Conservation (phyloP, 2,329 filamentous ascomycete species). For the Cercospora sp. region DNA sequence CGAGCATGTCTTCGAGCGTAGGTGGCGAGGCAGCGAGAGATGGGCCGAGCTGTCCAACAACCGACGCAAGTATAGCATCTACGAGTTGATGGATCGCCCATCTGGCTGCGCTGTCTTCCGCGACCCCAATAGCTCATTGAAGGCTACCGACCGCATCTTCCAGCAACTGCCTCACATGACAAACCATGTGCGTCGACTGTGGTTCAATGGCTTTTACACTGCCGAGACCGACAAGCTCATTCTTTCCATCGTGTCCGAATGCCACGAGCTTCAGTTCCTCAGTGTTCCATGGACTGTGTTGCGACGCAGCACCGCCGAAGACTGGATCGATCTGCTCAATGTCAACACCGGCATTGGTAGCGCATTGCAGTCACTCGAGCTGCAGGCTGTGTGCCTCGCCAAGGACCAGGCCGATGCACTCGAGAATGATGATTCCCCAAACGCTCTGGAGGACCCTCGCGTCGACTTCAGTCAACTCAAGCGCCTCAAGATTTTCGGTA, state of each 20-base stretch:
- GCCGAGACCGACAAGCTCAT: constrained; percentile 54
- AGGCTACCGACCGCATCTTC: constrained; percentile 51
- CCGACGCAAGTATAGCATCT: constrained; percentile 46
- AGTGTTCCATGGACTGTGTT: constrained; percentile 57
- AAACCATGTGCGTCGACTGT: constrained; percentile 53
- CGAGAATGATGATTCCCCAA: constrained; percentile 41
- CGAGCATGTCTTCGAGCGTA: constrained; percentile 53
- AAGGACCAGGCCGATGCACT: constrained; percentile 47
- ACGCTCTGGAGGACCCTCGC: constrained; percentile 45
- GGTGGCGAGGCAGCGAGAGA: constrained; percentile 55
- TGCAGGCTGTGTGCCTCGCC: constrained; percentile 53
- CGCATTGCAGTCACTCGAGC: constrained; percentile 53
- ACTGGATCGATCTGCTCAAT: constrained; percentile 53
- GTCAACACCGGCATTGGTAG: constrained; percentile 42
- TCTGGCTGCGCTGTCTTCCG: constrained; percentile 54
- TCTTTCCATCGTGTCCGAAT: constrained; percentile 51
- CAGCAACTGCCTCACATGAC: constrained; percentile 49
- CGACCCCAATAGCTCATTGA: constrained; percentile 54
- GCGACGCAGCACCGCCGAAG: constrained; percentile 49
- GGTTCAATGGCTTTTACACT: constrained; percentile 58
- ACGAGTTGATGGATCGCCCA: constrained; percentile 51
- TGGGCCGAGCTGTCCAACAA: constrained; percentile 52
- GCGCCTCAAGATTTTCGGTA: constrained; percentile 57
- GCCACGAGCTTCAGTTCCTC: constrained; percentile 50
- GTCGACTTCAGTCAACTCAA: constrained; percentile 54